These are phyloP conservation scores for Brettanomyces sp. DNA, from an alignment of 805 yeast genomes.

Conservation along the genomic window DNA sequence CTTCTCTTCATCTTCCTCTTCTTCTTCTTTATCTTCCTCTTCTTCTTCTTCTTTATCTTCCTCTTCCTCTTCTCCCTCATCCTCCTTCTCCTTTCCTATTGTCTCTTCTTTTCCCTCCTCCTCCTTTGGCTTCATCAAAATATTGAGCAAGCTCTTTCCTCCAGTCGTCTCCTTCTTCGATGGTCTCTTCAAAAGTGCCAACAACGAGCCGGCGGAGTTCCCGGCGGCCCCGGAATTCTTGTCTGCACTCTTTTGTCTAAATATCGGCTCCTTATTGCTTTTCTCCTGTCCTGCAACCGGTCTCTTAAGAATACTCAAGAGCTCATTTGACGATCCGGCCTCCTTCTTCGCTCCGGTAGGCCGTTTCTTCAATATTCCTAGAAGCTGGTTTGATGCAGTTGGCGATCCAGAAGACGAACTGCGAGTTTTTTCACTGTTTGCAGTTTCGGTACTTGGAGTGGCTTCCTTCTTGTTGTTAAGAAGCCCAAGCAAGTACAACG, in stretches of 20 bases:
- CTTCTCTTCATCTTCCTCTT: constrained; percentile 11
- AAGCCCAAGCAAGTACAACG: constrained; percentile 3
- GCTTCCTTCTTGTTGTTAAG: constrained; percentile 3
- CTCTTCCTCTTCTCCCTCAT: too few relatives aligned
- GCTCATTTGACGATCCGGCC: not conserved
- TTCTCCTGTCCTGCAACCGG: too few relatives aligned
- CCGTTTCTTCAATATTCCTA: not conserved
- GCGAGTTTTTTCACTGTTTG: not conserved
- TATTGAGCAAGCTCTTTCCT: not conserved
- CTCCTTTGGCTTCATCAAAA: too few relatives aligned
- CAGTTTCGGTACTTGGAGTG: not conserved
- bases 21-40: not conserved
- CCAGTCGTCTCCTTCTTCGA: not conserved
- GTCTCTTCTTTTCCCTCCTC: not conserved
- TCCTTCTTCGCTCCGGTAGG: not conserved
- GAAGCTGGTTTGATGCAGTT: not conserved
- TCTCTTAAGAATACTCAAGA: constrained; percentile 5
- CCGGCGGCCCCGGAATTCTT: not conserved
- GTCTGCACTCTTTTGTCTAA: too few relatives aligned
- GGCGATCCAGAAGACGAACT: not conserved
- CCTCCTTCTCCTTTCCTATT: not conserved
- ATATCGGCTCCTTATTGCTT: too few relatives aligned
- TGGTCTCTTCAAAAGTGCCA: constrained; percentile 2
- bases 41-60: not conserved
- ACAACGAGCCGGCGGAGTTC: not conserved